Base-by-base conservation (phyloP, 225 moss, liverwort and hornwort genomes). In the Antitrichia curtipendula region DNA sequence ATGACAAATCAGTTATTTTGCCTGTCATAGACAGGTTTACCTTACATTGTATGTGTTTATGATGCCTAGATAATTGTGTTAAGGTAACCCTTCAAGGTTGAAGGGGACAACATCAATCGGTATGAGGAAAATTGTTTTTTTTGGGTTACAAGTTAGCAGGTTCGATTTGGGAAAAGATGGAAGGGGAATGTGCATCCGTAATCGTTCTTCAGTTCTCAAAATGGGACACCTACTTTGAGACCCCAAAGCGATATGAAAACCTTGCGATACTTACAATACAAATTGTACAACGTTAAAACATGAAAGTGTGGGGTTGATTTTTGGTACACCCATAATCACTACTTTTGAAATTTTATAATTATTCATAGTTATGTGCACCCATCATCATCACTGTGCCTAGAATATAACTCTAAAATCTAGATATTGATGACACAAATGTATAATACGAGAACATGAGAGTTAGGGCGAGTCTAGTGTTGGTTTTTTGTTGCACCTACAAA, bases 381-480 rank as follows among this genome's bases (percentile, higher is more conserved):
- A 13, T 23, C 1, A 12, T 68, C 12, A 13, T 12, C 2, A 22
- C 2, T 22, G 2, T 0, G n/a, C 21, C 12, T 2, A 70, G 15
- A 70, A 41, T 41, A 41, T 7, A 25, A 41, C 2, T 15, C 8
- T 25, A 25, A 24, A 40, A 24, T 4, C 14, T 70, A 70, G 41
- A 41, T 70, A 41, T 70, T 25, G 41, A 41, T 25, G 14, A 40
- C 3, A 23, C 5, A 15, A 41, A 41, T 25, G 14, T 70, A 15
- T 4, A 25, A 41, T 40, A 25, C 5, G 8, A 25, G 15, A 14
- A 5, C 2, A 41, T 70, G 4, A 41, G 3, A 41, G 8, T 1
- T 0, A 8, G 0, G 1, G 2, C 1, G 8, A 41, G 5, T 0
- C 13, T 40, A 24, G 3, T 40, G 4, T 68, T 68, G 23, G 23